Base-by-base conservation (phyloP, 192 early-diverging fungal species). In the Linnemannia elongata region DNA sequence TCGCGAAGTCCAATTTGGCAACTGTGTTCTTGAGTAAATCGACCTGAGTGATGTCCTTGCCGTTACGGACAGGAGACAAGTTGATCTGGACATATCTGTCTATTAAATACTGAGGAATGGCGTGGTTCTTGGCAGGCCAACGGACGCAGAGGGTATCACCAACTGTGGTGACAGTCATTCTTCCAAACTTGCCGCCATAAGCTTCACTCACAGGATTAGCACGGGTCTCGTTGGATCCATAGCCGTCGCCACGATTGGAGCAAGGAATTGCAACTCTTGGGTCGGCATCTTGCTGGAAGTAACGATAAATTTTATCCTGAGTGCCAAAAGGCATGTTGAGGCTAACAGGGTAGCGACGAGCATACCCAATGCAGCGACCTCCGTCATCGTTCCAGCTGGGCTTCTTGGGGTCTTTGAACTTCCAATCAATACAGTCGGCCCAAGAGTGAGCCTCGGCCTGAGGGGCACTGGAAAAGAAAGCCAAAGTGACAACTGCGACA, bases 341-440 rank as follows among this genome's bases (percentile, higher is more conserved):
- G 73, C 73, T 35, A 33, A 54, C 49, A 77, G 60, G 76, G 60
- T 69, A 77, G 63, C 76, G 76, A 33, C 76, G 76, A 69, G 76
- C 60, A 77, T 69, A 77, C 5, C 76, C 76, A 4, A 30, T 69
- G 76, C 76, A 77, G 63, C 30, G 63, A 77, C 76, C 76, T 66
- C 60, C 76, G 41, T 69, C 60, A 77, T 77, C 76, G 63, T 68
- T 77, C 76, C 76, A 77, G 39, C 33, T 45, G 55, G 39, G 76
- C 41, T 77, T 77, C 76, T 77, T 77, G 55, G 76, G 76, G 60
- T 77, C 63, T 39, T 77, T 77, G 76, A 77, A 77, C 45, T 74
- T 74, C 73, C 73, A 74, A 54, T 74, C 73, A 52, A 74, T 47
- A 33, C 73, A 74, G 45, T 74, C 73, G 27, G 49, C 49, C 73